Evolutionary conservation across 2,329 filamentous ascomycete genomes (phyloP).

Genomic region (Colletotrichum truncatum): DNA sequence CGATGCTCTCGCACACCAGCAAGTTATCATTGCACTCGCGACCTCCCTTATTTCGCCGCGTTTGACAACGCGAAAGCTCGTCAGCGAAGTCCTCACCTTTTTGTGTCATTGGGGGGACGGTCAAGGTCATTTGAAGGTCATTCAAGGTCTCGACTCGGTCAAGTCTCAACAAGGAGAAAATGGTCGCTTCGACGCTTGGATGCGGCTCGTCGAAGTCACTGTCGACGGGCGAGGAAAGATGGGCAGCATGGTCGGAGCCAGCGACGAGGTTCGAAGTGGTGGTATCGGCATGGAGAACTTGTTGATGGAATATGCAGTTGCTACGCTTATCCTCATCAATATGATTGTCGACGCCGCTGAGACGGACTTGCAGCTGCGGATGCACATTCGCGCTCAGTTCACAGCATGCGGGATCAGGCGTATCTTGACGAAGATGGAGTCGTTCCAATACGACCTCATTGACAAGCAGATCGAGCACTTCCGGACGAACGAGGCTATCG

Average conservation of each 20-base stretch:
- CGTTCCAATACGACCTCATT: constrained; percentile 96
- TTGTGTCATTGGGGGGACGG: constrained; percentile 93
- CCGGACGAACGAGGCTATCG: constrained; percentile 92
- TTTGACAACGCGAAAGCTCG: constrained; percentile 90
- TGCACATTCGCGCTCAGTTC: constrained; percentile 96
- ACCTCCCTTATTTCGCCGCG: constrained; percentile 89
- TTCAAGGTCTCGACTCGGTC: constrained; percentile 91
- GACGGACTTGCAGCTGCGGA: constrained; percentile 86
- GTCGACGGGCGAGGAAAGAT: constrained; percentile 98
- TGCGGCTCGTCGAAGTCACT: constrained; percentile 97
- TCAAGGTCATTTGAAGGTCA: constrained; percentile 89
- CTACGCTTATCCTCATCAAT: constrained; percentile 94
- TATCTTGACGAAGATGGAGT: constrained; percentile 95
- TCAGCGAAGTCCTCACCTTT: constrained; percentile 96
- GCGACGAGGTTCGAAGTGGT: constrained; percentile 93
- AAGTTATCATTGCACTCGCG: constrained; percentile 87
- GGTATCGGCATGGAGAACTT: constrained; percentile 99
- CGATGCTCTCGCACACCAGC: constrained; percentile 89
- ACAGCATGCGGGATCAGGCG: constrained; percentile 95
- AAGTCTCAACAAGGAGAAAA: constrained; percentile 91
- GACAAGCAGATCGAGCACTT: constrained; percentile 98
- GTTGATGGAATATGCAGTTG: constrained; percentile 98
- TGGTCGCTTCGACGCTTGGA: constrained; percentile 97
- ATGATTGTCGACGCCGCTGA: constrained; percentile 95
- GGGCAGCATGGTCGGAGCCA: constrained; percentile 96